phyloP scores from a whole-genome alignment of 192 early-diverging fungal genomes.

The Gryganskiella cystojenkinii region DNA sequence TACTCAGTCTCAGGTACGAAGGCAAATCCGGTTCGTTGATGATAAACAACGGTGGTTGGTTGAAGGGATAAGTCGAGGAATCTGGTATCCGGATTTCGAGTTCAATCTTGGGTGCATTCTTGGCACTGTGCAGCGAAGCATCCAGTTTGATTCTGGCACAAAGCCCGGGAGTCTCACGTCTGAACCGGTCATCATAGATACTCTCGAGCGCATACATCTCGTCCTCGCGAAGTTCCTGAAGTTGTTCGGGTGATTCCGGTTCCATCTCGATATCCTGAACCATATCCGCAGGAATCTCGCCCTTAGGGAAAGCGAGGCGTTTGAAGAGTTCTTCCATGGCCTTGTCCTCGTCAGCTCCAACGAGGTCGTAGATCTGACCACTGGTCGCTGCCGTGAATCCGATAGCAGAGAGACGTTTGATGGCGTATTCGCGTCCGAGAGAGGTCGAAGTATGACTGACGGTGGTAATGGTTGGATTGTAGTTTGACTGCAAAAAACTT shows the following conservation, averaged over 20 bases:
- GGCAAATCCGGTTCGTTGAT: slow-evolving; percentile 71
- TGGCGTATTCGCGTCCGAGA: slow-evolving; percentile 69
- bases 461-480: slow-evolving; percentile 64
- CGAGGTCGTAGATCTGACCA: slow-evolving; percentile 56
- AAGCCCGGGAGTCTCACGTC: slow-evolving; percentile 18
- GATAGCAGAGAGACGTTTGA: slow-evolving; percentile 66
- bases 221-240: slow-evolving; percentile 56
- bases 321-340: slow-evolving; percentile 65
- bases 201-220: slow-evolving; percentile 74
- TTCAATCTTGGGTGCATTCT: slow-evolving; percentile 50
- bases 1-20: slow-evolving; percentile 73
- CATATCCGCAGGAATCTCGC: slow-evolving; percentile 47
- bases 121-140: slow-evolving; percentile 27
- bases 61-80: slow-evolving; percentile 71
- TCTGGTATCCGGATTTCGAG: slow-evolving; percentile 75
- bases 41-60: slow-evolving; percentile 72
- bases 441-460: slow-evolving; percentile 59
- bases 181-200: slow-evolving; percentile 73
- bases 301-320: slow-evolving; percentile 61
- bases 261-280: slow-evolving; percentile 40
- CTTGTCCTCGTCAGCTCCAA: slow-evolving; percentile 58
- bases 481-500: slow-evolving; percentile 60
- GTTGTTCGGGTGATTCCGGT: slow-evolving; percentile 46
- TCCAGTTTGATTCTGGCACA: slow-evolving; percentile 45
- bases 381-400: slow-evolving; percentile 68